Conservation (phyloP, 179 eudicot species). For the Camellia oleifera region DNA sequence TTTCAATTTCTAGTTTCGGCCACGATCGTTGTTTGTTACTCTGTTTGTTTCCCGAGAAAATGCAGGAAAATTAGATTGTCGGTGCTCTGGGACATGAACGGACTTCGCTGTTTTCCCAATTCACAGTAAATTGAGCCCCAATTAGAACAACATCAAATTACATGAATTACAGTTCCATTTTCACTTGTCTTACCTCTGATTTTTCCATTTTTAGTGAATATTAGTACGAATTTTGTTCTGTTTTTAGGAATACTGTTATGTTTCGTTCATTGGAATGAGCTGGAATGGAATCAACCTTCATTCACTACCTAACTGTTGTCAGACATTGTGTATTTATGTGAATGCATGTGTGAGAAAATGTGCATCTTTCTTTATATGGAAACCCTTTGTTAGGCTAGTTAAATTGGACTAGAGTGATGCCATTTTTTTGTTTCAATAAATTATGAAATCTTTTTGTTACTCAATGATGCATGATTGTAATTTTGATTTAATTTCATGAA, state of each 20-base stretch:
- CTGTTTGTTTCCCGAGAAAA: slow-evolving; percentile 3
- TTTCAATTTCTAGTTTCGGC: slow-evolving; percentile 2
- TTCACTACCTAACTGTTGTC: background rate
- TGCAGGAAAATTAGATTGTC: background rate
- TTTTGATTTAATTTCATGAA: background rate
- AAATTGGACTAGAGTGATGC: background rate
- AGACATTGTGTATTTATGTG: background rate
- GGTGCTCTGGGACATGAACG: background rate
- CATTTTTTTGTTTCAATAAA: background rate
- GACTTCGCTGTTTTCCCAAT: background rate
- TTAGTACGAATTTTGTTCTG: background rate
- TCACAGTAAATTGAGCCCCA: background rate
- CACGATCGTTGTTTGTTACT: background rate
- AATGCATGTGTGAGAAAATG: background rate
- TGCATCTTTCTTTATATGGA: background rate
- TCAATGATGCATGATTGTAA: background rate
- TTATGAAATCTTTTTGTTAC: background rate
- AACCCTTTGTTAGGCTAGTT: background rate
- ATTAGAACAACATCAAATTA: background rate
- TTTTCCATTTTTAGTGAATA: background rate
- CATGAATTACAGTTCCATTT: background rate
- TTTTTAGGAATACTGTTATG: background rate
- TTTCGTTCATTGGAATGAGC: background rate
- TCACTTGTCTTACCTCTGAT: background rate
- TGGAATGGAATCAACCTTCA: too few relatives aligned